Percentiles rank a stretch among this genome's conserved stretches.
Evolutionary conservation across 2,329 filamentous ascomycete genomes (phyloP).

Genomic region (Biscogniauxia mediterranea): DNA sequence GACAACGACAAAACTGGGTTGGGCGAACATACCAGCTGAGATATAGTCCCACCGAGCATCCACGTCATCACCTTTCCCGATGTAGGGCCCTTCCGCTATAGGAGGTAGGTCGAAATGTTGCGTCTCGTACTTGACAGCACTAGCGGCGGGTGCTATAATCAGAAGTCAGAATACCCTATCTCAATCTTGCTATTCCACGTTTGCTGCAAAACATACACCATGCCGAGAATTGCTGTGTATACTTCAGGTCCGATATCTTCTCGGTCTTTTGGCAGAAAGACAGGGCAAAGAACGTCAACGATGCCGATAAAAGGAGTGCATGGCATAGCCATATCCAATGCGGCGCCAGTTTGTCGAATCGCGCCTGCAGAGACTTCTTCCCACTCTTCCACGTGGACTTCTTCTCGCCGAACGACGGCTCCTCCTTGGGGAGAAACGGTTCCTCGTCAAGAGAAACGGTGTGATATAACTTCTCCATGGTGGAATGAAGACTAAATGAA

Average conservation of each 20-base stretch:
- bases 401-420: slow-evolving; percentile 20
- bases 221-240: slow-evolving; percentile 42
- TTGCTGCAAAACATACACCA: slow-evolving; percentile 39
- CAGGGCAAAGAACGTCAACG: slow-evolving; percentile 39
- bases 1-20: slow-evolving; percentile 1
- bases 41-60: slow-evolving; percentile 54
- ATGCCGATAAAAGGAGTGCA: slow-evolving; percentile 38
- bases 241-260: slow-evolving; percentile 33
- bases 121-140: slow-evolving; percentile 48
- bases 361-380: slow-evolving; percentile 13
- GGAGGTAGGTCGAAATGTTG: slow-evolving; percentile 49
- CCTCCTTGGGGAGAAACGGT: slow-evolving; percentile 31
- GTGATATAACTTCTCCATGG: slow-evolving; percentile 37
- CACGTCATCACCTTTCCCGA: slow-evolving; percentile 55
- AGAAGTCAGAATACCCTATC: slow-evolving; percentile 5
- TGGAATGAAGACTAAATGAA: slow-evolving; percentile 14
- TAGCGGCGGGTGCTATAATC: slow-evolving; percentile 43
- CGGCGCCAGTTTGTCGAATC: slow-evolving; percentile 23
- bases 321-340: slow-evolving; percentile 42
- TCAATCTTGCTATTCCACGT: background rate
- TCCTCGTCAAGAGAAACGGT: slow-evolving; percentile 39
- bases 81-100: slow-evolving; percentile 48
- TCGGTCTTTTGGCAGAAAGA: slow-evolving; percentile 39
- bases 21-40: slow-evolving; percentile 23
- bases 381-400: slow-evolving; percentile 22